Conservation (phyloP, 176 grass and related monocot genomes). For the Eleusine coracana region DNA sequence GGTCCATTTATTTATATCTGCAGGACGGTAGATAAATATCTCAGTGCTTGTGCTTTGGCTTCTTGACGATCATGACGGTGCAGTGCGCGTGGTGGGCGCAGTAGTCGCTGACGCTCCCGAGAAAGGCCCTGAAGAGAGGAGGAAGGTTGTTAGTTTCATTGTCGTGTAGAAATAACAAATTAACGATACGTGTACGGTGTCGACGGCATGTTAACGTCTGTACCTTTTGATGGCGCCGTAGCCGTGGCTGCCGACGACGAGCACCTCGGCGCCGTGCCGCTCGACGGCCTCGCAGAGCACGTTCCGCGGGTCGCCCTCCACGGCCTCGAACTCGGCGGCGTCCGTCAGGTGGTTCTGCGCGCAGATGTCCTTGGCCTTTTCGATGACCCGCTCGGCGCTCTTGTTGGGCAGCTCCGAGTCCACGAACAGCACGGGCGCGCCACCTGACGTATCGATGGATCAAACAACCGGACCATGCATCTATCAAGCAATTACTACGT, state of each 20-base stretch:
- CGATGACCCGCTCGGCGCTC: conserved; percentile 52
- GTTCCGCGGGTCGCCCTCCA: conserved; percentile 72
- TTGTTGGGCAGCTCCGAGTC: conserved; percentile 63
- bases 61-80: conserved; percentile 91
- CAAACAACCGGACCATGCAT: no score
- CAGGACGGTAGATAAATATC: neutral
- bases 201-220: no score
- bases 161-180: no score
- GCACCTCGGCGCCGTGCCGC: conserved; percentile 62
- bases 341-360: conserved; percentile 45
- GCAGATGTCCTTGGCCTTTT: conserved; percentile 69
- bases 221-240: conserved; percentile 47
- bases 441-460: conserved; percentile 17
- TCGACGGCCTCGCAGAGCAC: conserved; percentile 87
- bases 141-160: no score
- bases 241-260: conserved; percentile 83
- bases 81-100: conserved; percentile 87
- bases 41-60: conserved; percentile 59
- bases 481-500: no score
- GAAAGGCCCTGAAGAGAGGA: conserved; percentile 42
- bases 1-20: no score
- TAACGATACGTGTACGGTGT: no score
- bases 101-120: conserved; percentile 93
- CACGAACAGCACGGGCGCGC: conserved; percentile 62
- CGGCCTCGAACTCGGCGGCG: conserved; percentile 39